These are phyloP conservation scores for Citrus mangshanensis DNA, from an alignment of 345 rosid genomes.

Conservation along the genomic window DNA sequence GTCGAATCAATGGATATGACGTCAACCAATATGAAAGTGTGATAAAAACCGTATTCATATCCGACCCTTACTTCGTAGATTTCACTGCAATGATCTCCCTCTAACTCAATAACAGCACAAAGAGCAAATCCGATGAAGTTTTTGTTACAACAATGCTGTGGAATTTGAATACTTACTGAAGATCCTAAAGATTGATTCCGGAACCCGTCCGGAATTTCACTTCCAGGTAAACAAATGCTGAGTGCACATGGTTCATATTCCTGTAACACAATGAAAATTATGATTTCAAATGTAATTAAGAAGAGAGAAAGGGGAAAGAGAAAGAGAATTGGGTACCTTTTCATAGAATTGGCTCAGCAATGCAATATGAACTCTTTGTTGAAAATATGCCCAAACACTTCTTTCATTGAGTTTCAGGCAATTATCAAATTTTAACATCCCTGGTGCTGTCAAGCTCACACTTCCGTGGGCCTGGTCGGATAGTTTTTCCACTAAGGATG, in stretches of 20 bases:
- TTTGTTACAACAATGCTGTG: not conserved
- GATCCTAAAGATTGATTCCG: not conserved
- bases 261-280: not conserved
- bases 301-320: not conserved
- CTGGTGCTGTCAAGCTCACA: too few species aligned
- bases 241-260: not conserved
- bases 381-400: not conserved
- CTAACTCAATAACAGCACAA: not conserved
- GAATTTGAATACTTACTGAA: not conserved
- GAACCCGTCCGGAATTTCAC: conserved; percentile 7
- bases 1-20: not conserved
- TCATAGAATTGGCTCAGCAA: not conserved
- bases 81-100: not conserved
- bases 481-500: not conserved
- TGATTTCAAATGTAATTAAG: not conserved
- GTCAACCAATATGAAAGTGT: too few species aligned
- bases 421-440: not conserved
- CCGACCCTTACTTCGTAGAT: not conserved
- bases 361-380: not conserved
- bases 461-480: too few species aligned
- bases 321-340: not conserved
- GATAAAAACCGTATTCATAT: not conserved
- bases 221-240: conserved; percentile 3
- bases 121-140: conserved; percentile 1
- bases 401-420: conserved; percentile 3